Conservation (phyloP, 345 rosid species). For the Arabis hirsuta region DNA sequence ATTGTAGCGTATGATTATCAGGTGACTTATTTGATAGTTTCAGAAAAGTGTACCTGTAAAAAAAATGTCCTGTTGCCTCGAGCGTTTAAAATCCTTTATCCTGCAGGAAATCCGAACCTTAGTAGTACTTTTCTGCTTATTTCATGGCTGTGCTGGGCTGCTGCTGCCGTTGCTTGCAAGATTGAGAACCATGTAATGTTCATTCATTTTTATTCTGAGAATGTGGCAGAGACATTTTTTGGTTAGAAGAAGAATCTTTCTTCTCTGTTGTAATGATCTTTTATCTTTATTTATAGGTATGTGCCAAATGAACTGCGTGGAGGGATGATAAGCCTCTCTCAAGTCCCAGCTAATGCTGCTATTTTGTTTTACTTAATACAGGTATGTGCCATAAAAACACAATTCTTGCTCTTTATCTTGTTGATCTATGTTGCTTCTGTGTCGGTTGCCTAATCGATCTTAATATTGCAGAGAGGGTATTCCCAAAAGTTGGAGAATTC, state of each 20-base stretch:
- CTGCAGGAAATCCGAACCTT: slow-evolving; percentile 84
- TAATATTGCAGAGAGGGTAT: slow-evolving; percentile 73
- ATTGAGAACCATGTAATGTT: slow-evolving; percentile 81
- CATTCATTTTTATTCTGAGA: not conserved
- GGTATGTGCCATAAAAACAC: slow-evolving; percentile 42
- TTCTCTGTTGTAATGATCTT: slow-evolving; percentile 23
- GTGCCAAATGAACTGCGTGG: slow-evolving; percentile 93
- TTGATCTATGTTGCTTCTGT: not conserved
- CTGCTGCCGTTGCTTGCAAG: slow-evolving; percentile 84
- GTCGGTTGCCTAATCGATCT: not conserved
- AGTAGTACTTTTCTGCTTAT: slow-evolving; percentile 73
- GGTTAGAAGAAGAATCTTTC: not conserved
- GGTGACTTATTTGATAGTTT: slow-evolving; percentile 48
- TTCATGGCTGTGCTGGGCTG: slow-evolving; percentile 73
- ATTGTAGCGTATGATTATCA: slow-evolving; percentile 92
- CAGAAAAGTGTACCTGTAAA: not conserved
- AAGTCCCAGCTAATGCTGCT: slow-evolving; percentile 82
- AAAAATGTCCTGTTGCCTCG: slow-evolving; percentile 4
- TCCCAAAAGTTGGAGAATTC: slow-evolving; percentile 66
- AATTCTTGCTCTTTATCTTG: not conserved
- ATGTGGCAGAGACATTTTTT: not conserved
- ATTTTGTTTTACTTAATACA: slow-evolving; percentile 63
- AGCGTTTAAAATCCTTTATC: slow-evolving; percentile 25
- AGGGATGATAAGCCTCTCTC: slow-evolving; percentile 91
- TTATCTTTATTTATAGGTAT: slow-evolving; percentile 55